Base-by-base conservation (phyloP, 805 yeast genomes). In the Candida adriatica region DNA sequence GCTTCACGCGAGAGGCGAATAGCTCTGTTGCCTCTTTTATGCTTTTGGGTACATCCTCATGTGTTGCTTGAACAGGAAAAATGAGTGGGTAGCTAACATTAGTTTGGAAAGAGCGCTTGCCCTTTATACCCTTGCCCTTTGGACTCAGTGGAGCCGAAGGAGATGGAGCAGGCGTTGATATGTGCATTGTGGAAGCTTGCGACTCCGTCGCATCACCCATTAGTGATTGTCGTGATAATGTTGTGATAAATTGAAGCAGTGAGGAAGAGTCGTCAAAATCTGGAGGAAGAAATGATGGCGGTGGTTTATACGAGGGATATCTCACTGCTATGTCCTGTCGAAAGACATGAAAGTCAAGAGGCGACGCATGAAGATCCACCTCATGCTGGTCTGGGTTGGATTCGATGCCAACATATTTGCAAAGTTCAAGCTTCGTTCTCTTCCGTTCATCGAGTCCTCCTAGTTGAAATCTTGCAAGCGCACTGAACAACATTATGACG, bases 81-180 rank as follows among this genome's bases (percentile, higher is more conserved):
- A 81, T 59, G 33, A 78, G 68, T 1, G 92, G 90, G 56, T 70
- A 73, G 3, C 74, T 67, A 50, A 73, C 75, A 49, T 79, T 76
- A 0, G 82, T 69, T 53, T 79, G 87, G 39, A 70, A 76, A 30
- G 72, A 64, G 37, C 73, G 65, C 37, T 78, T 58, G 7, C 68
- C 59, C 43, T 67, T 73, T 11, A 38, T 19, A 28, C 49, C 42
- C 17, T 56, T 54, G 19, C 49, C 26, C 13, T 57, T 31, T 4
- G 83, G 81, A 2, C 74, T 64, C 13, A 67, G 16, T 3, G 41
- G 37, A 4, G 39, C 35, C 0, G 82, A 78, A 1, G 95, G 95
- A 0, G 94, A 83, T 4, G 95, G 92, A 1, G 81, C 82, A 0
- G 95, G 95, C 0, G 95, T 85, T 0, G 95, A 88, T 8, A 86